phyloP scores from a whole-genome alignment of 129 eudicot species.

The Helianthus tuberosus region DNA sequence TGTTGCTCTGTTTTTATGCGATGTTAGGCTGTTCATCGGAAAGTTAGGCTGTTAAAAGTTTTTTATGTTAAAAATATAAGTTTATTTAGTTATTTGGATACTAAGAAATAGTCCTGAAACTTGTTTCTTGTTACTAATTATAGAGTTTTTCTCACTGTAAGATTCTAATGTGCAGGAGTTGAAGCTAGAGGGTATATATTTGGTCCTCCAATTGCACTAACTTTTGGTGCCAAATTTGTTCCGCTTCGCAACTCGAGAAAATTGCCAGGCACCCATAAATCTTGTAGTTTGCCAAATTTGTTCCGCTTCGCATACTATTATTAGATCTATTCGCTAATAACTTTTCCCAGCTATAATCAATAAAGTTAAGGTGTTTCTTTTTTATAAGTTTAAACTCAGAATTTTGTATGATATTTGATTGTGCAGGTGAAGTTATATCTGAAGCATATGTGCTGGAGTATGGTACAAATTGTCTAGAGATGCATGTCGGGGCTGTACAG shows the following conservation, averaged over 20 bases:
- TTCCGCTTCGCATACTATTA: neutral
- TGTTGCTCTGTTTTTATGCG: too few relatives aligned
- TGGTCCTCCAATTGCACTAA: conserved; percentile 93
- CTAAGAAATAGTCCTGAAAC: neutral
- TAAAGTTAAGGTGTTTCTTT: neutral
- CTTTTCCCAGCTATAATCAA: neutral
- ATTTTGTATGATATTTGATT: too few relatives aligned
- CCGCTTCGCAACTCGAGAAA: conserved; percentile 90
- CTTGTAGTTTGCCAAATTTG: too few relatives aligned
- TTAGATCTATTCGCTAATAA: neutral
- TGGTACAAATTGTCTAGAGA: conserved; percentile 88
- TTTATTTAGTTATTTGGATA: too few relatives aligned
- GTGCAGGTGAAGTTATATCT: conserved; percentile 77
- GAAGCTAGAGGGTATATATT: conserved; percentile 98
- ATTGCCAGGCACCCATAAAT: conserved; percentile 60
- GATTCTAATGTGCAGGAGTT: conserved; percentile 57
- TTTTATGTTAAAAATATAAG: too few relatives aligned
- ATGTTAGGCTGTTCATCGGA: too few relatives aligned
- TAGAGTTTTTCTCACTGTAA: neutral
- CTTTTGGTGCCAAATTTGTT: conserved; percentile 95
- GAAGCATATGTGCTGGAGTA: conserved; percentile 86
- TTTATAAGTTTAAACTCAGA: conserved; percentile 3
- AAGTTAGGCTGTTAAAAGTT: too few relatives aligned
- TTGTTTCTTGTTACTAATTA: neutral
- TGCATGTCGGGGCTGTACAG: conserved; percentile 89